Conservation (phyloP, 768 basidiomycete species). For the Lactarius hengduanensis region DNA sequence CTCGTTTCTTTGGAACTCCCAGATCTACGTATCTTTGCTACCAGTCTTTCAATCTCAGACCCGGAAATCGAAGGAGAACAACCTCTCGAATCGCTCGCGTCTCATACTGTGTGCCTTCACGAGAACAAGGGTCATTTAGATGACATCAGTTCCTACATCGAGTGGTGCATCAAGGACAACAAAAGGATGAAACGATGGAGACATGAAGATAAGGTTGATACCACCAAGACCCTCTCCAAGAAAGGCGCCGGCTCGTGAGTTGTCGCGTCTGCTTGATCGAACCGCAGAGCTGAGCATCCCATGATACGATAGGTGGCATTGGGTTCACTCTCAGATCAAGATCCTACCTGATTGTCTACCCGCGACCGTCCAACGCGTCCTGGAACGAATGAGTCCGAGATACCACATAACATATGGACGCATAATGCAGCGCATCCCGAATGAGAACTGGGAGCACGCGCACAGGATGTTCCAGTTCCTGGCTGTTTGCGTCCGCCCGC, state of each 20-base stretch:
- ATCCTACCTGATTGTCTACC: conserved; percentile 25
- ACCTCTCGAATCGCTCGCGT: conserved; percentile 13
- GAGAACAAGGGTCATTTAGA: conserved; percentile 11
- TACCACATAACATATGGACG: conserved; percentile 31
- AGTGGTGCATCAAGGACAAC: conserved; percentile 23
- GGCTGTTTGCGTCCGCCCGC: conserved; percentile 21
- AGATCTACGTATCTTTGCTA: conserved; percentile 19
- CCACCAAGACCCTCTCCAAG: conserved; percentile 17
- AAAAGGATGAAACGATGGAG: conserved; percentile 29
- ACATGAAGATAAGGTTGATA: conserved; percentile 13
- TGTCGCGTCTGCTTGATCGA: neutral
- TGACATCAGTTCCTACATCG: conserved; percentile 15
- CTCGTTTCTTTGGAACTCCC: conserved; percentile 9
- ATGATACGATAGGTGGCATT: conserved; percentile 30
- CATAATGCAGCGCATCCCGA: conserved; percentile 29
- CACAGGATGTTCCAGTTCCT: conserved; percentile 31
- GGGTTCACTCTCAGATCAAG: conserved; percentile 31
- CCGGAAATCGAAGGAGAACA: conserved; percentile 4
- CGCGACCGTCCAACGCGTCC: conserved; percentile 22
- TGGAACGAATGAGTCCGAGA: conserved; percentile 26
- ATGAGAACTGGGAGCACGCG: conserved; percentile 24
- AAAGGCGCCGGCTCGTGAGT: conserved; percentile 23
- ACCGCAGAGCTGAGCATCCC: neutral
- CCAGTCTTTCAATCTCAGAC: neutral
- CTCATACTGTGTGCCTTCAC: conserved; percentile 14